A percentile compares a stretch with the other conserved stretches of the same genome.
Evolutionary conservation across 805 yeast genomes (phyloP).

Genomic region (Yarrowia keelungensis): DNA sequence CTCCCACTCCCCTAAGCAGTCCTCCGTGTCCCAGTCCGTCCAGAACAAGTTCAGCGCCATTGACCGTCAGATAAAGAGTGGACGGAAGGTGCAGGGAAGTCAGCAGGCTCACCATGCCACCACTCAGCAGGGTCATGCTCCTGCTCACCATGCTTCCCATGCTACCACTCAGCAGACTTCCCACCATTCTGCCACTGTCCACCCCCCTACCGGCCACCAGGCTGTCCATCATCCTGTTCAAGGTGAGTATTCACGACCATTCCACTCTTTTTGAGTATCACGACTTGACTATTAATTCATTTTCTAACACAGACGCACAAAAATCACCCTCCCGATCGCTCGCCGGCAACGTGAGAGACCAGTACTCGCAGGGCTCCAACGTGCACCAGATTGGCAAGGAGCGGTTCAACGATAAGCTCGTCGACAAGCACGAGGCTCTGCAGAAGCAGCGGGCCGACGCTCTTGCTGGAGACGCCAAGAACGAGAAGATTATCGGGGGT

Average conservation of each 20-base stretch:
- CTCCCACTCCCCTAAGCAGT: slow-evolving; percentile 12
- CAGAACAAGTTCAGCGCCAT: slow-evolving; percentile 25
- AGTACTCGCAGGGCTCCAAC: slow-evolving; percentile 1
- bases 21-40: slow-evolving; percentile 12
- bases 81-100: not conserved
- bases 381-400: slow-evolving; percentile 36
- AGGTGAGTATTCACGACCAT: not conserved
- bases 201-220: not conserved
- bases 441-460: slow-evolving; percentile 20
- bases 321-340: slow-evolving; percentile 18
- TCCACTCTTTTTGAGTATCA: no score
- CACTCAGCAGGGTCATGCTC: not conserved
- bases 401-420: slow-evolving; percentile 15
- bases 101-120: not conserved
- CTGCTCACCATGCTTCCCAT: not conserved
- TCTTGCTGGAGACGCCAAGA: not conserved
- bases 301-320: slow-evolving; percentile 13
- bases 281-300: not conserved
- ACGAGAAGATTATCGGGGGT: not conserved
- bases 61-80: slow-evolving; percentile 22
- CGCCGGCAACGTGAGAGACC: slow-evolving; percentile 24
- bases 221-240: not conserved
- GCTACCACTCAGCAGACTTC: not conserved
- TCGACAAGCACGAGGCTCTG: slow-evolving; percentile 14
- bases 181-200: not conserved